Base-by-base conservation (phyloP, 2,329 filamentous ascomycete species). In the Sporothrix phasma region DNA sequence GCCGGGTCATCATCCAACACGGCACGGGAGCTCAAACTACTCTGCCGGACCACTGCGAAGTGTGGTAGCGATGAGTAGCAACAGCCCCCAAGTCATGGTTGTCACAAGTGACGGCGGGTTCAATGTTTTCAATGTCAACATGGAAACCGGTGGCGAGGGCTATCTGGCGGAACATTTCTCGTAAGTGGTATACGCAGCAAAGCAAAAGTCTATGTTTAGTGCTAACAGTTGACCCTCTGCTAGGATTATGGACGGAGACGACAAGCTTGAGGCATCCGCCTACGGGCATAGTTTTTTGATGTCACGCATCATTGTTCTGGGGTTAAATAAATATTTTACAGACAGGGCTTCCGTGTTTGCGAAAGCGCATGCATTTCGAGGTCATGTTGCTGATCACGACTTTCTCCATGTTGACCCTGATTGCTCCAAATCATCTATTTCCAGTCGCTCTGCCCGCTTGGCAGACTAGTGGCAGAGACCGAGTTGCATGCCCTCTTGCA, bases 21-120 rank as follows among this genome's bases (percentile, higher is more conserved):
- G 4, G 71, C 10, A 22, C 37, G 46, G 49, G 4, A 43, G 58
- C 4, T 43, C 63, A 1, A 26, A 26, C 3, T 63, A 66, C 29
- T 70, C 68, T 41, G 72, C 72, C n/a, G 79, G 81, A 0, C 87
- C 90, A 0, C 76, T 96, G 46, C 82, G 89, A 68, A 96, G 91
- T 69, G 93, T 99, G n/a, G 94, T 99, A 49, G 93, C 94, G 8
- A 95, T 99, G 88, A 96, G 90, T 73, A 94, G 88, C 71, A 96
- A 87, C 73, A 92, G 89, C 29, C 94, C 94, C 0, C 92, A 97
- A 71, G 90, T 99, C 58, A 97, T 99, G 92, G 90, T 97, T 0
- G 92, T 97, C 15, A 99, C 94, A 0, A 97, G 89, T 70, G 94
- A 99, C 73, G 94, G 94, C 10, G 88, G 88, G 26, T 97, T 97